A percentile compares a stretch with the other conserved stretches of the same genome.
phyloP scores from a whole-genome alignment of 192 early-diverging fungal genomes.

The Coemansia umbellata region DNA sequence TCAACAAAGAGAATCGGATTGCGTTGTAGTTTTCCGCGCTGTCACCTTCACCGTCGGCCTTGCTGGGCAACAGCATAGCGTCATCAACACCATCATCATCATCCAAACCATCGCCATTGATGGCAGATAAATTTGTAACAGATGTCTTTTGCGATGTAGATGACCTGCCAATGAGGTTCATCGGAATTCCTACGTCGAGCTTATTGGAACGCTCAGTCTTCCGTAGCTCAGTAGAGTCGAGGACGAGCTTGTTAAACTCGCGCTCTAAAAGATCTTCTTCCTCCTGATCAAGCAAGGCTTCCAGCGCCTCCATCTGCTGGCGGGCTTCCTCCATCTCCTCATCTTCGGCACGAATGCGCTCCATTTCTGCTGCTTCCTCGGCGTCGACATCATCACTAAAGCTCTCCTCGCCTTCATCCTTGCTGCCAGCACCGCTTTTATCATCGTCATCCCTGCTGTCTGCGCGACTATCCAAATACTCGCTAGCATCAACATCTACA shows the following conservation, averaged over 20 bases:
- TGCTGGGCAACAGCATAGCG: no score
- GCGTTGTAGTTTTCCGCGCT: conserved; percentile 9
- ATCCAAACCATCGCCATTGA: neutral
- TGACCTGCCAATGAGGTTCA: conserved; percentile 53
- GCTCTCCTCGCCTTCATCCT: neutral
- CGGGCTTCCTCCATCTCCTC: conserved; percentile 53
- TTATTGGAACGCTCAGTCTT: conserved; percentile 54
- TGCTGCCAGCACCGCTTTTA: neutral
- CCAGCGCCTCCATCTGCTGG: conserved; percentile 57
- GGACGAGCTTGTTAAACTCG: conserved; percentile 87
- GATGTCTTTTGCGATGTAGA: conserved; percentile 5
- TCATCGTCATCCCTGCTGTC: neutral
- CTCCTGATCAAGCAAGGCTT: conserved; percentile 66
- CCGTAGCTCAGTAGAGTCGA: conserved; percentile 82
- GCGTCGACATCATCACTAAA: neutral
- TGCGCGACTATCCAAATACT: no score
- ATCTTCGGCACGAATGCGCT: conserved; percentile 39
- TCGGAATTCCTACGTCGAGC: conserved; percentile 89
- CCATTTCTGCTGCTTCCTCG: conserved; percentile 5
- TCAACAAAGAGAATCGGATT: conserved; percentile 40
- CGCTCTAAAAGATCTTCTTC: conserved; percentile 86
- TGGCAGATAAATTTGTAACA: neutral
- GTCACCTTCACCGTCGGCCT: neutral
- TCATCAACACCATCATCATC: neutral
- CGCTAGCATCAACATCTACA: neutral